Evolutionary conservation across 192 early-diverging fungal species (phyloP).

Genomic region (Coemansia sp.): DNA sequence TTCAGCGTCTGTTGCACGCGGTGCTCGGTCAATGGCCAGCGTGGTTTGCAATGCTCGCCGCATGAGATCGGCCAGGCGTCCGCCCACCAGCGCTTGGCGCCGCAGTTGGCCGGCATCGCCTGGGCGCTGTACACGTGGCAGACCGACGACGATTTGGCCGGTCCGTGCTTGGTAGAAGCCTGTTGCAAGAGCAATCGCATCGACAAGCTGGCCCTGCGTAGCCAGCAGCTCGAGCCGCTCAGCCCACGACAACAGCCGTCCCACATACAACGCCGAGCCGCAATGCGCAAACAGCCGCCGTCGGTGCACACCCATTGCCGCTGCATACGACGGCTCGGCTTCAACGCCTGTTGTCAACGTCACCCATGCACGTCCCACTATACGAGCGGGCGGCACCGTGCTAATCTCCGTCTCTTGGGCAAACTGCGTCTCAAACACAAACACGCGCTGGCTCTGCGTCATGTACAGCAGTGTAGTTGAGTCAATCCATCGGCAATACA

Average conservation of each 20-base stretch:
- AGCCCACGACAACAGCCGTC: conserved; percentile 45
- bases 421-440: conserved; percentile 42
- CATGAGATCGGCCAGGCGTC: conserved; percentile 36
- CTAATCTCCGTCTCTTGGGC: conserved; percentile 38
- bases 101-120: conserved; percentile 19
- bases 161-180: conserved; percentile 45
- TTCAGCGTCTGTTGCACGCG: background rate
- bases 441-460: conserved; percentile 48
- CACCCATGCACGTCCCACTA: conserved; percentile 44
- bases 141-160: conserved; percentile 46
- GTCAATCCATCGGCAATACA: conserved; percentile 48
- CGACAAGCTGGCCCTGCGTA: conserved; percentile 29
- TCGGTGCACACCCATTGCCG: conserved; percentile 30
- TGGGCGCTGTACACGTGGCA: conserved; percentile 17
- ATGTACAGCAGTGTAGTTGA: conserved; percentile 35
- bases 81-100: conserved; percentile 27
- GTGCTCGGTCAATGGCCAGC: conserved; percentile 4
- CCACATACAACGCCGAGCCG: conserved; percentile 31
- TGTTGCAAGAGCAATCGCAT: conserved; percentile 44
- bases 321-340: conserved; percentile 50
- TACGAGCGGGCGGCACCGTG: conserved; percentile 33
- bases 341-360: conserved; percentile 49
- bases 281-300: conserved; percentile 45
- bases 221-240: conserved; percentile 43
- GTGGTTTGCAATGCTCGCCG: conserved; percentile 18